Evolutionary conservation across 176 grass and related monocot genomes (phyloP).

Genomic region (Oryza officinalis): DNA sequence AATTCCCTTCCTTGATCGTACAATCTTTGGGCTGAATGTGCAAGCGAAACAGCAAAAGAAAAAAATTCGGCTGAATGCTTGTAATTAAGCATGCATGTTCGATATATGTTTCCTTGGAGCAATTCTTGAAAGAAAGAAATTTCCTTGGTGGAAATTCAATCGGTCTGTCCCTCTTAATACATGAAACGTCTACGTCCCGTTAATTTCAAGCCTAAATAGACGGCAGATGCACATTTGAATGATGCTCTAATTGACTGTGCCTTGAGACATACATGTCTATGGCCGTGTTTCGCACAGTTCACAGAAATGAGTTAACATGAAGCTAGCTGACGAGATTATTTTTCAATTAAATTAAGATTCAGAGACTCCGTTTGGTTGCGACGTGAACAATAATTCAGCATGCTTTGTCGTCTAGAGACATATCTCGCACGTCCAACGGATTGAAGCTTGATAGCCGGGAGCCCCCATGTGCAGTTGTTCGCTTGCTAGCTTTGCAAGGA

Average conservation of each 20-base stretch:
- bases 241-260: neutral
- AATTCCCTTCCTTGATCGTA: neutral
- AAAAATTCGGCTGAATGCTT: neutral
- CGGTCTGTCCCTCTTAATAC: neutral
- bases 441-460: conserved; percentile 40
- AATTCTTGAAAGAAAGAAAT: too few relatives aligned
- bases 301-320: neutral
- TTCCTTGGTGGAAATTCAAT: neutral
- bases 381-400: conserved; percentile 34
- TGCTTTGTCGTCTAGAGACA: conserved; percentile 13
- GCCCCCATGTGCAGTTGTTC: conserved; percentile 68
- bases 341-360: neutral
- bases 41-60: too few relatives aligned
- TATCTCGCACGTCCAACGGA: conserved; percentile 23
- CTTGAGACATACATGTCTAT: neutral
- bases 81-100: neutral
- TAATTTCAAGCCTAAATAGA: neutral
- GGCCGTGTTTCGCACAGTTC: neutral
- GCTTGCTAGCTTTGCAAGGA: neutral
- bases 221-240: neutral
- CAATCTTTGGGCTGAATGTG: neutral
- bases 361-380: neutral
- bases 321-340: neutral
- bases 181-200: neutral
- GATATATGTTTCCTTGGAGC: neutral